Evolutionary conservation across 306 rosid species (phyloP), one percentile per base, ranked within the genome.

Genomic region (Dalbergia oliveri): DNA sequence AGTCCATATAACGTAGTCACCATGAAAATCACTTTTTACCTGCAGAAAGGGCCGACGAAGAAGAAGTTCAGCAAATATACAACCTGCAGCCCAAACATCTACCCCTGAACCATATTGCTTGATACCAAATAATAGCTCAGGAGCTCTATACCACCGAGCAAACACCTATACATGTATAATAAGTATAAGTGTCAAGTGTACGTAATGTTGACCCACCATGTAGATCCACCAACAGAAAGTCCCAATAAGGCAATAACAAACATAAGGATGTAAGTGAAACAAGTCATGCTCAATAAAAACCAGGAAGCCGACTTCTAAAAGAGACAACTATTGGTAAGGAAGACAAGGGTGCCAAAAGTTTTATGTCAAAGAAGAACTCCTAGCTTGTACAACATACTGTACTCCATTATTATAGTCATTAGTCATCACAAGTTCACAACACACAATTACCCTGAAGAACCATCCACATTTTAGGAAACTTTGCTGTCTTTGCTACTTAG

Each of bases 131-230:
- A 94, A 85, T 50, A 94, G 87, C 84, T 94, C 98, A 45, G 98
- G 98, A 82, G 98, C 98, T 91, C 98, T 94, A 84, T 94, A 94
- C 98, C 98, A 94, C 69, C 97, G 91, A 9, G 98, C 98, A 77
- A 94, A 94, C 61, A 94, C 98, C 98, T 94, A 73, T 79, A 49
- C 78, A 80, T 53, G 74, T 63, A 67, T 57, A 44, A 58, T 60
- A 39, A 37, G 41, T 8, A 37, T 37, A 54, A 54, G 60, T n/a
- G 69, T 85, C 7, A 54, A 54, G 60, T n/a, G 69, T 84, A 69
- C 45, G 75, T 43, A 11, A 15, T 16, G 47, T 11, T 81, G 11
- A 70, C 64, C 31, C 67, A 81, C 69, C 23, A 15, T 16, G 47
- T 11, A 73, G 9, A 70, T 69, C 31, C 62, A 81, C 69, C 15